Base-by-base conservation (phyloP, 495 filamentous ascomycete genomes). In the Trichoderma gamsii region DNA sequence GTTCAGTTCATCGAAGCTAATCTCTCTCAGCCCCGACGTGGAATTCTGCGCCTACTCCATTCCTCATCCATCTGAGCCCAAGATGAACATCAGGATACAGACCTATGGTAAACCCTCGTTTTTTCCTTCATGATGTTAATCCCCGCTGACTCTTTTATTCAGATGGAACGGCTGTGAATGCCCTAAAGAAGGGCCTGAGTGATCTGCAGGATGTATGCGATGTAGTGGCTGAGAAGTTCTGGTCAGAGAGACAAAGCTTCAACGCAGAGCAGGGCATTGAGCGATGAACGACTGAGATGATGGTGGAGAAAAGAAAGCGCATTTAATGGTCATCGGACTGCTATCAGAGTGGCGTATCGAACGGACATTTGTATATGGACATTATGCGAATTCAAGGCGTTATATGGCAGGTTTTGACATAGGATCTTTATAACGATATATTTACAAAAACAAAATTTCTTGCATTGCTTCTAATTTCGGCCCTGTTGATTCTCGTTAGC, bases 1-100 rank as follows among this genome's bases (percentile, higher is more conserved):
- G 65, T 3, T 16, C 12, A 12, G n/a, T 27, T 66, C n/a, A 16
- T 11, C 16, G 67, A 41, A 15, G 11, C 68, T 67, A 38, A 65
- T 64, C 16, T 46, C 23, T 6, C n/a, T 16, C 68, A 96, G 94
- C 76, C 95, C 95, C 43, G 86, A 91, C 56, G 95, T 99, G 43
- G 95, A 99, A 74, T 95, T 99, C 79, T 98, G 96, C 80, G 95
- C 93, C 56, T 98, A 99, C 76, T 92, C 95, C 4, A 98, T 99
- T 66, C 95, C 95, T 11, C 95, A 99, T 81, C 95, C 96, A 43
- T 96, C 93, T 21, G 95, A 99, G 74, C 79, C 87, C 15, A 93
- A 96, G 79, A 97, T 99, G 95, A 96, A 97, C 75, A 78, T 99
- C 38, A 87, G 95, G 67, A 97, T 99, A 70, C 95, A 99, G 79